Conservation (phyloP, 306 rosid species). For the Sicyos baderoa region DNA sequence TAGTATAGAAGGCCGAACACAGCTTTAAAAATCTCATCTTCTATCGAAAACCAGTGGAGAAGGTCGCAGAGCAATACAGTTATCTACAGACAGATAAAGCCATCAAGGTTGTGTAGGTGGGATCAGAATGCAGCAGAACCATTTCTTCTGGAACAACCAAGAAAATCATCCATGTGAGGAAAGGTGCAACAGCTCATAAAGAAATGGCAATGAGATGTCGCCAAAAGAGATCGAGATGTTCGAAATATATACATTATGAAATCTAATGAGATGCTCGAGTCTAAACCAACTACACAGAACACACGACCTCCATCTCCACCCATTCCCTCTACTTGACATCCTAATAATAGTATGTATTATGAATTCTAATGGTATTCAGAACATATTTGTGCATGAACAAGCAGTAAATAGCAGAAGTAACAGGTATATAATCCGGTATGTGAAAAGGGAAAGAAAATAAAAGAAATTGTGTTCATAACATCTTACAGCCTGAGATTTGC, state of each 20-base stretch:
- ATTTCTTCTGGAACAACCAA: slow-evolving; percentile 67
- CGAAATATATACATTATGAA: too few species aligned
- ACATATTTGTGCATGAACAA: background rate
- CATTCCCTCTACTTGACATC: background rate
- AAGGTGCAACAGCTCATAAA: slow-evolving; percentile 1
- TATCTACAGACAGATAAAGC: background rate
- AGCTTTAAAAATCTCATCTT: background rate
- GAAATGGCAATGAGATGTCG: background rate
- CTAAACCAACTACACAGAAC: background rate
- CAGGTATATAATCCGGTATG: too few species aligned
- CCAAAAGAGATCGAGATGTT: background rate
- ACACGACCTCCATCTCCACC: background rate
- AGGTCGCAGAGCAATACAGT: slow-evolving; percentile 44
- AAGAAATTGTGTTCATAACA: slow-evolving; percentile 14
- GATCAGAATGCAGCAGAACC: slow-evolving; percentile 90
- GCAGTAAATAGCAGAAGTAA: slow-evolving; percentile 16
- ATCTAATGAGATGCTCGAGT: too few species aligned
- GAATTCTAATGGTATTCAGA: background rate
- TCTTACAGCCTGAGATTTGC: slow-evolving; percentile 70
- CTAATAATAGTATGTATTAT: background rate
- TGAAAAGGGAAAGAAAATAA: too few species aligned
- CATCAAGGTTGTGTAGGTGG: slow-evolving; percentile 25
- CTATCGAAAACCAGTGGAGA: slow-evolving; percentile 50
- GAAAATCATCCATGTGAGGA: slow-evolving; percentile 24
- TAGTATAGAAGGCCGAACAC: slow-evolving; percentile 21